These are phyloP conservation scores for Lecanicillium sp. DNA, from an alignment of 2,329 filamentous ascomycete genomes.

Conservation along the genomic window DNA sequence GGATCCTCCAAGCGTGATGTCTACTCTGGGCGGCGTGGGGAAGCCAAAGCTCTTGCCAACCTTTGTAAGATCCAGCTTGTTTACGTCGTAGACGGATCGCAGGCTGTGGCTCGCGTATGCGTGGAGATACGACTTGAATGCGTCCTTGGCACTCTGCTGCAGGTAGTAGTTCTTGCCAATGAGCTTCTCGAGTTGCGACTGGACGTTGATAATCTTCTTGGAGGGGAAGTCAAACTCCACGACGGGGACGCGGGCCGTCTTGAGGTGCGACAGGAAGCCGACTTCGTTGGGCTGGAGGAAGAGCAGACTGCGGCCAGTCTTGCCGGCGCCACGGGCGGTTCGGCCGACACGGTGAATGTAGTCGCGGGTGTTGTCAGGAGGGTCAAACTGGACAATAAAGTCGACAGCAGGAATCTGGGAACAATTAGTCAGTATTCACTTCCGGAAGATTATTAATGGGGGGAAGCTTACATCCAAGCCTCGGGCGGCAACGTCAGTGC, in stretches of 20 bases:
- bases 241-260: constrained; percentile 84
- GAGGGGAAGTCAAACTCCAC: constrained; percentile 93
- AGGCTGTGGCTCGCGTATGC: constrained; percentile 74
- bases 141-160: constrained; percentile 73
- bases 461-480: constrained; percentile 66
- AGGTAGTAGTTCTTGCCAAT: constrained; percentile 96
- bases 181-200: constrained; percentile 87
- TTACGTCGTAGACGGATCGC: constrained; percentile 62
- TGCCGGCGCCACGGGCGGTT: constrained; percentile 77
- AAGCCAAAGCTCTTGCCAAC: constrained; percentile 82
- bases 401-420: constrained; percentile 82
- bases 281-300: constrained; percentile 90
- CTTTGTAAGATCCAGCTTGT: constrained; percentile 76
- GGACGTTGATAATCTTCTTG: constrained; percentile 85
- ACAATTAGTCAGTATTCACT: constrained; percentile 8
- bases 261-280: constrained; percentile 85
- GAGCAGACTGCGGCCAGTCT: constrained; percentile 81
- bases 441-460: background rate
- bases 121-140: constrained; percentile 86
- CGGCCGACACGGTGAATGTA: constrained; percentile 96
- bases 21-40: constrained; percentile 68
- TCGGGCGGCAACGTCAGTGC: constrained; percentile 91
- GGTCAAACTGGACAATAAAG: constrained; percentile 95
- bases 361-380: constrained; percentile 80
- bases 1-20: constrained; percentile 75